These are phyloP conservation scores for Carallia brachiata DNA, from an alignment of 345 rosid species.

Conservation along the genomic window DNA sequence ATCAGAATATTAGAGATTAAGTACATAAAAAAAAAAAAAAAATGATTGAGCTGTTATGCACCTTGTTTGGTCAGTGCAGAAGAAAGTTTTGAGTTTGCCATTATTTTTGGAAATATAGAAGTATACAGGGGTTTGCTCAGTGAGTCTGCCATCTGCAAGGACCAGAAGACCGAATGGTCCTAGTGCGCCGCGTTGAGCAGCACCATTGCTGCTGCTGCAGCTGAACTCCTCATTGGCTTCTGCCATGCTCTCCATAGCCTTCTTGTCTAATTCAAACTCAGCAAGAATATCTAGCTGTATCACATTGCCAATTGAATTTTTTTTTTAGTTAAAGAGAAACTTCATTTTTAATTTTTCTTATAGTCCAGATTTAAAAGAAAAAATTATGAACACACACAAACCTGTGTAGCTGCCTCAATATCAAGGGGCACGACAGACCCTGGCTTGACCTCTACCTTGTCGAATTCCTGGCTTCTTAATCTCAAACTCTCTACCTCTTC, in stretches of 20 bases:
- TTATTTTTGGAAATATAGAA: conserved; percentile 63
- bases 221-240: conserved; percentile 47
- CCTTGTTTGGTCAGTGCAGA: conserved; percentile 81
- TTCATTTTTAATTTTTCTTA: neutral
- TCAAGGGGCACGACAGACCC: conserved; percentile 62
- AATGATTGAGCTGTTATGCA: conserved; percentile 5
- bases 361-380: neutral
- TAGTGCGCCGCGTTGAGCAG: conserved; percentile 59
- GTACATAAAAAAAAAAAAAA: no score
- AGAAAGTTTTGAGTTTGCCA: conserved; percentile 58
- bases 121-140: conserved; percentile 84
- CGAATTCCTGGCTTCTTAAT: conserved; percentile 43
- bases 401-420: conserved; percentile 72
- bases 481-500: conserved; percentile 72
- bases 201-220: conserved; percentile 52
- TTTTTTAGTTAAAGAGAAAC: neutral
- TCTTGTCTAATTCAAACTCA: conserved; percentile 62
- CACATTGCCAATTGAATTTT: conserved; percentile 8
- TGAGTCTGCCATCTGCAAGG: conserved; percentile 55
- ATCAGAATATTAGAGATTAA: neutral
- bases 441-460: conserved; percentile 42
- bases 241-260: conserved; percentile 36
- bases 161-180: conserved; percentile 92
- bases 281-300: conserved; percentile 55
- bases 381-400: conserved; percentile 1